Evolutionary conservation across 2,329 filamentous ascomycete genomes (phyloP).

Genomic region (Penicillium sp.): DNA sequence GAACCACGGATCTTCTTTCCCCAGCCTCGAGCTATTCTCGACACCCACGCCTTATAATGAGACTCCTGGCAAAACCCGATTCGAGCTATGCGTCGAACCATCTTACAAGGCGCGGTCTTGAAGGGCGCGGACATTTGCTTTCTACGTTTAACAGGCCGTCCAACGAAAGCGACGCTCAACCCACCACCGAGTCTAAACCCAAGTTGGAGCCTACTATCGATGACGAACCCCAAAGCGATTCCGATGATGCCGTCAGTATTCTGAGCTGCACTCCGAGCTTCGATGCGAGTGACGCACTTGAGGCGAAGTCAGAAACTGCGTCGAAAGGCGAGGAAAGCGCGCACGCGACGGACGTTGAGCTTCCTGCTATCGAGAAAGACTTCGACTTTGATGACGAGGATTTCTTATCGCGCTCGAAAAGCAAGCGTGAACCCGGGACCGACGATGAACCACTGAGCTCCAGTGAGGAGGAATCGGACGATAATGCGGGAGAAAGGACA

Average conservation of each 20-base stretch:
- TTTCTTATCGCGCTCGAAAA: neutral
- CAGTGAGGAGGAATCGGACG: conserved; percentile 26
- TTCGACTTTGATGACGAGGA: neutral
- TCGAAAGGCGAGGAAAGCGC: neutral
- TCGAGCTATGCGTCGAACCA: conserved; percentile 25
- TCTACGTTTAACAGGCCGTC: conserved; percentile 23
- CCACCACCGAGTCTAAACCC: neutral
- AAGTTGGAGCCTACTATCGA: neutral
- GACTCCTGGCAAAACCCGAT: conserved; percentile 18
- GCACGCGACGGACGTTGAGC: neutral
- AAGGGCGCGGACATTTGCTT: conserved; percentile 15
- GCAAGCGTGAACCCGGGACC: conserved; percentile 23
- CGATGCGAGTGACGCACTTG: neutral
- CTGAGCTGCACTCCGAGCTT: neutral
- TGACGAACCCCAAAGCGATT: conserved; percentile 1
- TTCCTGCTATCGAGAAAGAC: neutral
- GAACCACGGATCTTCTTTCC: neutral
- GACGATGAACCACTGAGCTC: conserved; percentile 36
- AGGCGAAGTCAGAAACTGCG: neutral
- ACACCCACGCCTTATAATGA: conserved; percentile 16
- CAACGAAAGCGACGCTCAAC: neutral
- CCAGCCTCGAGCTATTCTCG: neutral
- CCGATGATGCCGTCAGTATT: conserved; percentile 1
- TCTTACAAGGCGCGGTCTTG: conserved; percentile 19
- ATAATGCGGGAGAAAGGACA: conserved; percentile 5